Evolutionary conservation across 441 rosid species (phyloP), one percentile per base, ranked within the genome.

Genomic region (Euphorbia corollata): DNA sequence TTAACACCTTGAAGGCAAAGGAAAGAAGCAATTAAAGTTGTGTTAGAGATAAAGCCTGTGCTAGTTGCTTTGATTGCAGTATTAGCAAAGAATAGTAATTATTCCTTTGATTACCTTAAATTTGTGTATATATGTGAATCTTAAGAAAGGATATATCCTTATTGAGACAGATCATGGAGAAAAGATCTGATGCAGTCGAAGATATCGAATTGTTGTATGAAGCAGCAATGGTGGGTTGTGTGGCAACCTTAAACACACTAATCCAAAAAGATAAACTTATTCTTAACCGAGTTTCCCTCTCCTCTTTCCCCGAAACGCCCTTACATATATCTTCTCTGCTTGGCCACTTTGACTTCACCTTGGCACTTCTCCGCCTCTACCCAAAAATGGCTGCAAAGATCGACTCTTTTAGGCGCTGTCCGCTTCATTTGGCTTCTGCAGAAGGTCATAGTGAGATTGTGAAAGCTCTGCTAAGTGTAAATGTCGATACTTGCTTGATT

Each of bases 351-450:
- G 73, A 65, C 22, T 80, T 83, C 48, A 75, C 65, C 34, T 16
- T 13, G 15, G 43, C 69, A 2, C 47, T 78, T 24, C 51, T 78
- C 7, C 19, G 8, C 24, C 61, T 41, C 9, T 54, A 59, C 1
- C 81, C 86, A 10, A 61, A 68, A 63, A 67, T 78, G 54, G 78
- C 83, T 5, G 19, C 43, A 0, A 71, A 71, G 58, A 13, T 30
- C 1, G 71, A 80, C 72, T 57, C 74, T 12, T 50, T 57, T 4
- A 60, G 68, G n/a, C 54, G 64, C 2, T 61, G 72, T 8, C 79
- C 83, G 5, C 78, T 82, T 54, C 85, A 82, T 65, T 8, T 79
- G 34, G 83, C 75, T 10, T 62, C 81, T 8, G 76, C 76, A 1
- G 62, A 75, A 32, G 81, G 83, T 22, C 57, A 73, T 58, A 16